These are phyloP conservation scores for Penicillium sp. DNA, from an alignment of 2,329 filamentous ascomycete species.

Conservation along the genomic window DNA sequence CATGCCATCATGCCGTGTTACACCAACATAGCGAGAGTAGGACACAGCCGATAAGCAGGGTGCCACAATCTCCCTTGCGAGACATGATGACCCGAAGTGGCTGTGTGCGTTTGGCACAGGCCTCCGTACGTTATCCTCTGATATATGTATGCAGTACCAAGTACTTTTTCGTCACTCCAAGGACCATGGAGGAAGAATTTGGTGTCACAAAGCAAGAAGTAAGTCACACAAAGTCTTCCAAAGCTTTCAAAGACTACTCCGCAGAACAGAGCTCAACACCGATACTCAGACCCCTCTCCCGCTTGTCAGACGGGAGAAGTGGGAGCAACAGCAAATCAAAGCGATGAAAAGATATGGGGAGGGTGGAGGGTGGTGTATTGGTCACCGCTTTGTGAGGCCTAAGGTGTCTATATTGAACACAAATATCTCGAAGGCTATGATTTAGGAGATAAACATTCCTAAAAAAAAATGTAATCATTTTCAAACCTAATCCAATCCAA, in stretches of 20 bases:
- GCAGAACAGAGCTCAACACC: background rate
- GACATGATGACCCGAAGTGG: background rate
- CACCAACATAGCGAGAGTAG: background rate
- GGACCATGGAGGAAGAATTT: background rate
- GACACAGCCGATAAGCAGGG: background rate
- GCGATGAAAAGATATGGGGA: background rate
- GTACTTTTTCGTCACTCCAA: background rate
- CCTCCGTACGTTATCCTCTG: background rate
- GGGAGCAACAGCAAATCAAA: background rate
- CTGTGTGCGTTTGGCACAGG: conserved; percentile 3
- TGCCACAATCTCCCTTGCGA: background rate
- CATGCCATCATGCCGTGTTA: background rate
- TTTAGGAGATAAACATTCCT: background rate
- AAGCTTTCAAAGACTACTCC: background rate
- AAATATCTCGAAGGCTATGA: background rate
- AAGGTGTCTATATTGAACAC: conserved; percentile 2
- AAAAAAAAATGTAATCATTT: background rate
- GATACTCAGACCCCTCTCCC: background rate
- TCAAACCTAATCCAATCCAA: background rate
- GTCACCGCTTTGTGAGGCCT: conserved; percentile 10
- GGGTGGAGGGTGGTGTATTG: background rate
- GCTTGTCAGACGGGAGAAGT: background rate
- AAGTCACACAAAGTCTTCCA: background rate
- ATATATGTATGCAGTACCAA: background rate
- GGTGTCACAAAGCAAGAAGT: background rate